These are phyloP conservation scores for Mycogone perniciosa DNA, from an alignment of 2,329 filamentous ascomycete genomes.

Conservation along the genomic window DNA sequence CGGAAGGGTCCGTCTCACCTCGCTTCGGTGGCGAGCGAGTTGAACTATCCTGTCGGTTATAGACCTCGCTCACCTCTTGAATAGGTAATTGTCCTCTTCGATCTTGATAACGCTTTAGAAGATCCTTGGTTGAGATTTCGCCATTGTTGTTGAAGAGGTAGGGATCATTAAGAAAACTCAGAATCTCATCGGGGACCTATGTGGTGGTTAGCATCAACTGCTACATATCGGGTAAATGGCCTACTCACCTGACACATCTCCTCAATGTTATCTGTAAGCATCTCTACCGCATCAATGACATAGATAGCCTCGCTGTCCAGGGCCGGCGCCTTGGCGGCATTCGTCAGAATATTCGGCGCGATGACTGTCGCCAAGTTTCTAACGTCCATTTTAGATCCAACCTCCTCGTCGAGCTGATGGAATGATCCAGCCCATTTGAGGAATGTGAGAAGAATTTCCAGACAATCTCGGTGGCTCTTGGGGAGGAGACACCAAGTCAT, in stretches of 20 bases:
- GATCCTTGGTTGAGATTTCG: conserved; percentile 95
- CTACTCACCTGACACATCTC: conserved; percentile 90
- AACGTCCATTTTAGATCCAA: conserved; percentile 97
- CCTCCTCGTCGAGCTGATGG: conserved; percentile 93
- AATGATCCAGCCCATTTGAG: conserved; percentile 97
- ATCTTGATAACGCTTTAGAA: conserved; percentile 87
- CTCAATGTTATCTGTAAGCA: conserved; percentile 87
- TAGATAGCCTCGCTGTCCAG: conserved; percentile 85
- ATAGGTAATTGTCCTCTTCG: conserved; percentile 56
- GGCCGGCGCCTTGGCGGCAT: conserved; percentile 55
- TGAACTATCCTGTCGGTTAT: conserved; percentile 52
- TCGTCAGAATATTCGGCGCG: conserved; percentile 87
- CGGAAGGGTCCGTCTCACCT: conserved; percentile 81
- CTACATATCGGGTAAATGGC: conserved; percentile 13
- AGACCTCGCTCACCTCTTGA: conserved; percentile 52
- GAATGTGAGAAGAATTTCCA: conserved; percentile 94
- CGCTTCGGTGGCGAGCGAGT: conserved; percentile 49
- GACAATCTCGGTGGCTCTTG: conserved; percentile 84
- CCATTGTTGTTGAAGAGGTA: conserved; percentile 72
- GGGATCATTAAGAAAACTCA: conserved; percentile 77
- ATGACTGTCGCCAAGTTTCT: conserved; percentile 97
- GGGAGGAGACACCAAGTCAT: conserved; percentile 87
- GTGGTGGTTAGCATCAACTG: conserved; percentile 14
- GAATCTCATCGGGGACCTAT: conserved; percentile 88
- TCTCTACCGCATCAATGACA: conserved; percentile 87